A percentile compares a stretch with the other conserved stretches of the same genome.
Evolutionary conservation across 2,329 filamentous ascomycete genomes (phyloP).

Genomic region (Gaeumannomyces tritici): DNA sequence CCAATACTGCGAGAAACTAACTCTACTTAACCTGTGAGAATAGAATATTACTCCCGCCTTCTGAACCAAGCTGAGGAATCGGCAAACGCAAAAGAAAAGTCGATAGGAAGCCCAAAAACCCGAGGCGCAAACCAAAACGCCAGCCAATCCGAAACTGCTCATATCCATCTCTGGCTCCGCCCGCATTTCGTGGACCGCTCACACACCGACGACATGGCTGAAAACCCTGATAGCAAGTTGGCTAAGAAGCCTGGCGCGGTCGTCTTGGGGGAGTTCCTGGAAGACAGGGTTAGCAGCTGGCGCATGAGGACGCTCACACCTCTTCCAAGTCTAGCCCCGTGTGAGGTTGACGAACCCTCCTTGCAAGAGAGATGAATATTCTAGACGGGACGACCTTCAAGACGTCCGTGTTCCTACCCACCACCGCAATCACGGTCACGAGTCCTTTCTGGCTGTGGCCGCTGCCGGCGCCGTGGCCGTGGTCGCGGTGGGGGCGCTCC

Average conservation of each 20-base stretch:
- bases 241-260: conserved; percentile 71
- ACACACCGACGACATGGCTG: conserved; percentile 61
- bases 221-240: conserved; percentile 83
- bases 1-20: too few relatives aligned
- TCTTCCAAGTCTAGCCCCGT: neutral
- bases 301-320: neutral
- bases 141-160: too few relatives aligned
- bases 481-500: neutral
- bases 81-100: too few relatives aligned
- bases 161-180: too few relatives aligned
- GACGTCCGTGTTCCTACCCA: neutral
- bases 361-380: neutral
- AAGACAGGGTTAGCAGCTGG: conserved; percentile 5
- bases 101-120: too few relatives aligned
- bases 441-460: too few relatives aligned
- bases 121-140: too few relatives aligned
- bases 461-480: neutral
- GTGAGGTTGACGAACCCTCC: conserved; percentile 3
- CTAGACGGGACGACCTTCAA: too few relatives aligned
- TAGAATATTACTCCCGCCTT: too few relatives aligned
- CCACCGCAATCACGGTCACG: neutral
- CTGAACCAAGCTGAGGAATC: too few relatives aligned
- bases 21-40: too few relatives aligned
- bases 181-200: conserved; percentile 1
- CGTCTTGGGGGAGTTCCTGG: conserved; percentile 71